Percentiles rank a stretch among this genome's conserved stretches.
Conservation (phyloP, 306 rosid species). For the Medicago lupulina region DNA sequence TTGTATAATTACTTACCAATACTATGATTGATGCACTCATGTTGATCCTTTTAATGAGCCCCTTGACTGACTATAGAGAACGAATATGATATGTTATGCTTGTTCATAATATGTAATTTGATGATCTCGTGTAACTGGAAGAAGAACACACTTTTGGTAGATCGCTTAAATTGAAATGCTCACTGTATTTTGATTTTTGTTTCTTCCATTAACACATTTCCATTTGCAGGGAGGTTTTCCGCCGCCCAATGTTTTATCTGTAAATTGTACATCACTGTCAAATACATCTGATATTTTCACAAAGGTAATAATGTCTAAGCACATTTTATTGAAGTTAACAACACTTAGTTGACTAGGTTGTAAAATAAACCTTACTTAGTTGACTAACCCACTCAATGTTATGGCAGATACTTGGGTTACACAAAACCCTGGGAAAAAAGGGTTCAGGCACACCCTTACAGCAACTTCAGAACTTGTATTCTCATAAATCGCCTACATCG, state of each 20-base stretch:
- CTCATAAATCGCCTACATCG: conserved; percentile 54
- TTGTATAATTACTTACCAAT: not conserved
- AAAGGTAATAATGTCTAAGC: conserved; percentile 58
- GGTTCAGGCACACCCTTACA: conserved; percentile 60
- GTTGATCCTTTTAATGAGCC: not conserved
- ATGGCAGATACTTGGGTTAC: conserved; percentile 65
- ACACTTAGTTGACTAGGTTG: not conserved
- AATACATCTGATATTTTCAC: conserved; percentile 77
- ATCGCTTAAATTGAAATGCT: not conserved
- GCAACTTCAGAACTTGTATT: conserved; percentile 79
- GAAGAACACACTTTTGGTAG: not conserved
- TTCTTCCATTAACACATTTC: conserved; percentile 18
- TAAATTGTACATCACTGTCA: conserved; percentile 74
- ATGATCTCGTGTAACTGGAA: not conserved
- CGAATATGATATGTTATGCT: not conserved
- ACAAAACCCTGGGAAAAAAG: conserved; percentile 53
- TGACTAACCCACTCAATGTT: conserved; percentile 39
- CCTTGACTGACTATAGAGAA: not conserved
- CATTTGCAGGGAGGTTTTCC: conserved; percentile 61
- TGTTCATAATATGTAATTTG: not conserved
- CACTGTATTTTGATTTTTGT: not conserved
- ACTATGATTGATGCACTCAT: no score
- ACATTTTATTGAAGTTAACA: not conserved
- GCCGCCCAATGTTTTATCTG: conserved; percentile 65
- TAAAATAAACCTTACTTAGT: not conserved